Evolutionary conservation across 805 yeast species (phyloP).

Genomic region (Candida anglica): DNA sequence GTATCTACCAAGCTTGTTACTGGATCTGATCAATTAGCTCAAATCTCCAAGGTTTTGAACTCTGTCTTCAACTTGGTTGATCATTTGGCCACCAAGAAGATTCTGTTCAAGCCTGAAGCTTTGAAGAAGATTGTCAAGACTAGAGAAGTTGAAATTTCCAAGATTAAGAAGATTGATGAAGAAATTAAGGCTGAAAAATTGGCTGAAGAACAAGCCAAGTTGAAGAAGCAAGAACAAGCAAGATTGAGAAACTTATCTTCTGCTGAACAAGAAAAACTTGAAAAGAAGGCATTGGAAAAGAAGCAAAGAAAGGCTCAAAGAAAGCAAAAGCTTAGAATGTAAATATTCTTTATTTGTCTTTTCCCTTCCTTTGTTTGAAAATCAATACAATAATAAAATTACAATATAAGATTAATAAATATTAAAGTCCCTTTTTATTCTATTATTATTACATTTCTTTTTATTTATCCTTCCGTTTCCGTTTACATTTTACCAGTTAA

Average conservation of each 20-base stretch:
- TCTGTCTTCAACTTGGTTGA: slow-evolving; percentile 62
- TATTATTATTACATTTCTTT: background rate
- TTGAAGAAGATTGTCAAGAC: slow-evolving; percentile 70
- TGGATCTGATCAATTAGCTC: slow-evolving; percentile 44
- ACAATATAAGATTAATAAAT: no score
- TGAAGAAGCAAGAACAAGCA: slow-evolving; percentile 62
- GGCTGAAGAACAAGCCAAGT: slow-evolving; percentile 68
- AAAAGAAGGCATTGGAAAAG: slow-evolving; percentile 75
- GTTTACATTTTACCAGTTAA: slow-evolving; percentile 43
- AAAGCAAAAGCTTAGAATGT: slow-evolving; percentile 50
- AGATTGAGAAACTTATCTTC: slow-evolving; percentile 54
- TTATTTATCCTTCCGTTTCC: slow-evolving; percentile 1
- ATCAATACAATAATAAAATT: slow-evolving; percentile 1
- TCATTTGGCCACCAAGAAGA: slow-evolving; percentile 44
- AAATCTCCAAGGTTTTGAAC: slow-evolving; percentile 46
- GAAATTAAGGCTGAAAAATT: slow-evolving; percentile 62
- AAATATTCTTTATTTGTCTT: slow-evolving; percentile 3
- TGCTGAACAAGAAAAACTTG: slow-evolving; percentile 75
- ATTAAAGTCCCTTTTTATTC: background rate
- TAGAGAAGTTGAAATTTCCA: slow-evolving; percentile 70
- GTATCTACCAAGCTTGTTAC: slow-evolving; percentile 53
- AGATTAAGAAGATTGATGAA: slow-evolving; percentile 67
- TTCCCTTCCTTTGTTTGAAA: background rate
- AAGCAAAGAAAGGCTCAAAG: slow-evolving; percentile 70
- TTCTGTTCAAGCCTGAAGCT: slow-evolving; percentile 67